These are phyloP conservation scores for Candida morakotiae DNA, from an alignment of 805 yeast species.

Conservation along the genomic window DNA sequence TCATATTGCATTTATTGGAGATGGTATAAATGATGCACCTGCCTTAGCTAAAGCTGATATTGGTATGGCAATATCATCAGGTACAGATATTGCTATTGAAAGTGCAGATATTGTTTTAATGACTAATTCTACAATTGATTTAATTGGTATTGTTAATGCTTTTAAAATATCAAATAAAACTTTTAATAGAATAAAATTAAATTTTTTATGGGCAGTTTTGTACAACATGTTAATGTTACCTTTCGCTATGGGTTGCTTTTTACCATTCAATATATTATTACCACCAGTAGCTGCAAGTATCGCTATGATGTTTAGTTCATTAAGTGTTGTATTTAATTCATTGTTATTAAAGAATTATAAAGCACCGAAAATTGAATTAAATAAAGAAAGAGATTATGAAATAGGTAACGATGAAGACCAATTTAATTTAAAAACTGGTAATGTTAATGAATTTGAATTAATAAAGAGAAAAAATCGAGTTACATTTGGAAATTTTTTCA, in stretches of 20 bases:
- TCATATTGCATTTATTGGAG: slow-evolving; percentile 84
- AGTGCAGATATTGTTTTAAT: slow-evolving; percentile 90
- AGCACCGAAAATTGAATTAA: slow-evolving; percentile 21
- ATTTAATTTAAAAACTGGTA: slow-evolving; percentile 23
- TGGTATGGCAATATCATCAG: slow-evolving; percentile 88
- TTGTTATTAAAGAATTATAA: slow-evolving; percentile 67
- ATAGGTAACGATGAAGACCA: slow-evolving; percentile 11
- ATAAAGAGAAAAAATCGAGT: slow-evolving; percentile 4
- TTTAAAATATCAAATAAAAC: slow-evolving; percentile 68
- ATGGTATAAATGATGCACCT: slow-evolving; percentile 97
- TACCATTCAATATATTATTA: slow-evolving; percentile 70
- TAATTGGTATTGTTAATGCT: slow-evolving; percentile 55
- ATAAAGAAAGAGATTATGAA: slow-evolving; percentile 18
- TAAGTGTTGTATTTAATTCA: slow-evolving; percentile 82
- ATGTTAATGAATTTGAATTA: slow-evolving; percentile 21
- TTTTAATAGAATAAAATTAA: slow-evolving; percentile 68
- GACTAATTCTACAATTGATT: slow-evolving; percentile 18
- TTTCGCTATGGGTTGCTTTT: slow-evolving; percentile 86
- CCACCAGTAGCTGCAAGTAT: slow-evolving; percentile 88
- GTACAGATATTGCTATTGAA: slow-evolving; percentile 94
- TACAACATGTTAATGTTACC: slow-evolving; percentile 87
- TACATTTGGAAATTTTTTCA: not conserved
- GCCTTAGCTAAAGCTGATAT: slow-evolving; percentile 85
- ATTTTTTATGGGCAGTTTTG: slow-evolving; percentile 82
- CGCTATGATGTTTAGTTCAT: slow-evolving; percentile 91